These are phyloP conservation scores for Acer saccharum DNA, from an alignment of 345 rosid genomes.

Conservation along the genomic window DNA sequence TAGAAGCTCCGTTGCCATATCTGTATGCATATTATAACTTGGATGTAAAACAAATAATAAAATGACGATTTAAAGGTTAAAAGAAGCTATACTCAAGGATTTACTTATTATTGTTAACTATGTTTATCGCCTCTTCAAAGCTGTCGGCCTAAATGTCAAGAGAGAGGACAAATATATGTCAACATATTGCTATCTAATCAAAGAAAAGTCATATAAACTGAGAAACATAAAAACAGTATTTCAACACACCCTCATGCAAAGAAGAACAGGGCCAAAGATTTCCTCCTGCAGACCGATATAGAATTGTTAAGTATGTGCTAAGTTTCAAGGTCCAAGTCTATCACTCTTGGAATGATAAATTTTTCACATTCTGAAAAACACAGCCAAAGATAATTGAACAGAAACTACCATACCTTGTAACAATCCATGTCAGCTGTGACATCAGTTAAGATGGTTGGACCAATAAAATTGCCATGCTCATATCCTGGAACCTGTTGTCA, in stretches of 20 bases:
- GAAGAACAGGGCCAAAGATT: constrained; percentile 97
- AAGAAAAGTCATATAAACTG: background rate
- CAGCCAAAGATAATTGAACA: background rate
- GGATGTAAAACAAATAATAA: background rate
- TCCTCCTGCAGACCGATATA: constrained; percentile 69
- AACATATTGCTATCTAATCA: constrained; percentile 3
- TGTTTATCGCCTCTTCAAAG: constrained; percentile 84
- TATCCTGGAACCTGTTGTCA: constrained; percentile 82
- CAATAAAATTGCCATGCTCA: constrained; percentile 88
- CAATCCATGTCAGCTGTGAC: constrained; percentile 94
- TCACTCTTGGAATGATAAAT: constrained; percentile 7
- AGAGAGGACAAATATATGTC: constrained; percentile 12
- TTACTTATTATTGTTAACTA: constrained; percentile 86
- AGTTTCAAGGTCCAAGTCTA: background rate
- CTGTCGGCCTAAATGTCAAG: constrained; percentile 63
- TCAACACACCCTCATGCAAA: constrained; percentile 78
- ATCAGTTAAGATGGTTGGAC: constrained; percentile 87
- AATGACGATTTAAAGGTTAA: background rate
- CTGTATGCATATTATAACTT: constrained; percentile 36
- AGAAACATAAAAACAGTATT: constrained; percentile 19
- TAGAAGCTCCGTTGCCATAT: constrained; percentile 93
- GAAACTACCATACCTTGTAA: constrained; percentile 66
- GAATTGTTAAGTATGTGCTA: constrained; percentile 2
- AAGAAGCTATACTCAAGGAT: background rate
- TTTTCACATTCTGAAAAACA: background rate